Evolutionary conservation across 2,329 filamentous ascomycete species (phyloP).

Genomic region (Fusarium heterosporum): DNA sequence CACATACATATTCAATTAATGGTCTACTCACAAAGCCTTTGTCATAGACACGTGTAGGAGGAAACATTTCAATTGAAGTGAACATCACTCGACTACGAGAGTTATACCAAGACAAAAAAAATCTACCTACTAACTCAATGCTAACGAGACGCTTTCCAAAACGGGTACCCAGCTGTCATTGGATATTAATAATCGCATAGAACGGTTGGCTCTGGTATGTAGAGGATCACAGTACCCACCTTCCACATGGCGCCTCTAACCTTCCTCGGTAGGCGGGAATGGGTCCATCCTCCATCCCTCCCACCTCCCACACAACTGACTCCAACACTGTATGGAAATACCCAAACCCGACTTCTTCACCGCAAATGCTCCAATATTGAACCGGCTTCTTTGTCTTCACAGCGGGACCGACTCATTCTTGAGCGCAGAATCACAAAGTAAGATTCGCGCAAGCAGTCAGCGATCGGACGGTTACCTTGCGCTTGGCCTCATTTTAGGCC

Average conservation of each 20-base stretch:
- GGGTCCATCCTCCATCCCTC: neutral
- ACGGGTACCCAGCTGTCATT: too few relatives aligned
- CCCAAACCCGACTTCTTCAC: constrained; percentile 9
- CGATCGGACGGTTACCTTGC: neutral
- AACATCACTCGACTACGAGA: too few relatives aligned
- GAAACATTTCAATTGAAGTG: too few relatives aligned
- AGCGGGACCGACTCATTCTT: neutral
- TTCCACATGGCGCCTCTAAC: constrained; percentile 10
- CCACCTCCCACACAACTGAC: constrained; percentile 16
- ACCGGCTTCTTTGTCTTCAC: neutral
- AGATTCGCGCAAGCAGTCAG: neutral
- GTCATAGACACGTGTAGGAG: too few relatives aligned
- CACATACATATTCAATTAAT: too few relatives aligned
- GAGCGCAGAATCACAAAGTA: neutral
- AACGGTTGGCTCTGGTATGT: too few relatives aligned
- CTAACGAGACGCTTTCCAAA: too few relatives aligned
- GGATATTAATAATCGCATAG: too few relatives aligned
- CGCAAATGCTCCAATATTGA: constrained; percentile 11
- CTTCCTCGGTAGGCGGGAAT: constrained; percentile 15
- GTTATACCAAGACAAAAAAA: too few relatives aligned
- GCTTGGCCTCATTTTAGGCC: constrained; percentile 2
- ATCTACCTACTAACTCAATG: too few relatives aligned
- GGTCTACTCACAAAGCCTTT: too few relatives aligned
- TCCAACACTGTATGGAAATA: neutral
- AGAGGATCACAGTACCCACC: neutral